Evolutionary conservation across 2,329 filamentous ascomycete species (phyloP).

Genomic region (Trichoderma brevicompactum): DNA sequence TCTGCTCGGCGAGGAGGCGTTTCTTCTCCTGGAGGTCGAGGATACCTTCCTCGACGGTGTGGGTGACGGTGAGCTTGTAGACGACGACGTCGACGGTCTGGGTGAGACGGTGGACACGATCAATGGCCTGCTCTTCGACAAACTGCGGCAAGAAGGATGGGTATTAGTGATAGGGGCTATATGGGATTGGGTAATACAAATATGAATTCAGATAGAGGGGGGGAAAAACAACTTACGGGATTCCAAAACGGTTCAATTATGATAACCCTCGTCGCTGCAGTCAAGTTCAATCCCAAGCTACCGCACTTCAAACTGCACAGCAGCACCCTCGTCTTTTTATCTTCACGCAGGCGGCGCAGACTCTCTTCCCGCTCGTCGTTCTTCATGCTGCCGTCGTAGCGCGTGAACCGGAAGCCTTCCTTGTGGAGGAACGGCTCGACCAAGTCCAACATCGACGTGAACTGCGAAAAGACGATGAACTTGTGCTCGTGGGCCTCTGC

Average conservation of each 20-base stretch:
- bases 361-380: conserved; percentile 92
- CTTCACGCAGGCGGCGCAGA: conserved; percentile 73
- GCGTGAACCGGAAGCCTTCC: conserved; percentile 76
- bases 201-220: not conserved
- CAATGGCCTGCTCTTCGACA: conserved; percentile 97
- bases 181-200: not conserved
- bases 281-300: conserved; percentile 89
- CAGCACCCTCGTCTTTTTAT: conserved; percentile 76
- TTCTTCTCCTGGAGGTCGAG: conserved; percentile 95
- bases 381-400: conserved; percentile 94
- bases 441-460: conserved; percentile 97
- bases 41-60: conserved; percentile 91
- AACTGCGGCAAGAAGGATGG: conserved; percentile 59
- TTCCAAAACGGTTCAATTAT: conserved; percentile 99
- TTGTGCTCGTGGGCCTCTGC: conserved; percentile 83
- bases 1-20: conserved; percentile 84
- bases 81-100: conserved; percentile 94
- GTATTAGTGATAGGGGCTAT: not conserved
- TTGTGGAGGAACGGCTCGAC: conserved; percentile 86
- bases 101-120: conserved; percentile 96
- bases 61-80: conserved; percentile 87
- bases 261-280: conserved; percentile 88
- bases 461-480: conserved; percentile 98
- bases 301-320: conserved; percentile 95
- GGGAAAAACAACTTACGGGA: conserved; percentile 60